Evolutionary conservation across 345 rosid genomes (phyloP).

Genomic region (Citrus sinensis): DNA sequence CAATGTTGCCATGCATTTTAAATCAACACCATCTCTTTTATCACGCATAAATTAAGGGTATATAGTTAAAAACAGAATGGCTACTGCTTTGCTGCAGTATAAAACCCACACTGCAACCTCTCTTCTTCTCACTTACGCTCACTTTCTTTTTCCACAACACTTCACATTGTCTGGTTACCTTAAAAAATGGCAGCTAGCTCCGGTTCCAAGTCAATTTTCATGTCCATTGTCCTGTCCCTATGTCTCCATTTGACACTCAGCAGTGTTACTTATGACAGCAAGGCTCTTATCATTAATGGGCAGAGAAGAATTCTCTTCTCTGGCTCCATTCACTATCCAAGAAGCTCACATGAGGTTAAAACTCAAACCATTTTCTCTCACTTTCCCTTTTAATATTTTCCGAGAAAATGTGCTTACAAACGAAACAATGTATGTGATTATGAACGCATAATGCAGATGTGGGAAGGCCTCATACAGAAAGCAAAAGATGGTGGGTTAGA

Average conservation of each 20-base stretch:
- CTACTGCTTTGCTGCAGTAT: conserved; percentile 6
- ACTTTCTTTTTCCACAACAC: conserved; percentile 20
- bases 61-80: background rate
- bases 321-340: conserved; percentile 74
- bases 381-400: background rate
- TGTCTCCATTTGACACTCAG: conserved; percentile 24
- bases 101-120: conserved; percentile 3
- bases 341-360: conserved; percentile 55
- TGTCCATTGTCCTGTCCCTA: conserved; percentile 21
- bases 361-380: background rate
- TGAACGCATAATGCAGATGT: conserved; percentile 46
- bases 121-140: background rate
- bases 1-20: background rate
- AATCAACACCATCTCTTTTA: background rate
- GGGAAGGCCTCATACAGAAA: conserved; percentile 61
- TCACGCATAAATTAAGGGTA: background rate
- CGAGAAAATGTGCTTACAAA: background rate
- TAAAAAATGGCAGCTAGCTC: conserved; percentile 33
- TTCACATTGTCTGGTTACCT: conserved; percentile 7
- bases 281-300: conserved; percentile 54
- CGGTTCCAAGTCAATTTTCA: conserved; percentile 23
- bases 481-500: conserved; percentile 73
- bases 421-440: background rate
- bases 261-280: conserved; percentile 45
- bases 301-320: conserved; percentile 57